These are phyloP conservation scores for Trichocladium uniseriatum DNA, from an alignment of 495 filamentous ascomycete genomes.

Conservation along the genomic window DNA sequence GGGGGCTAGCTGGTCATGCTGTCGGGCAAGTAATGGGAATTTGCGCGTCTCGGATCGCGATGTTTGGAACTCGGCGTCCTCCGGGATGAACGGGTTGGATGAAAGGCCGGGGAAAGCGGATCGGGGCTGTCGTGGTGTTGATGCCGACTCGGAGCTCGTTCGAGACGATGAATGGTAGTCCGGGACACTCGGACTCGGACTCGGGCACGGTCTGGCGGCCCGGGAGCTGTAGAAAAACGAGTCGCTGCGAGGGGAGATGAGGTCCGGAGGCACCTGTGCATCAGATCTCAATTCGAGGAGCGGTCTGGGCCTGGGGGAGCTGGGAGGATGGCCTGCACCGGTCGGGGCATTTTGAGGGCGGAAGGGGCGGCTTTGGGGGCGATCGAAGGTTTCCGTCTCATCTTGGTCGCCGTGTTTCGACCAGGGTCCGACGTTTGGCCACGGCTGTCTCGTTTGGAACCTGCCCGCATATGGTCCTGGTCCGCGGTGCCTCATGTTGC, in stretches of 20 bases:
- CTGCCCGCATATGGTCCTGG: slow-evolving; percentile 6
- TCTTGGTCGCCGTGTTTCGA: slow-evolving; percentile 21
- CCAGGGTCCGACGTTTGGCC: slow-evolving; percentile 22
- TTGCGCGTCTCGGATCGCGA: slow-evolving; percentile 10
- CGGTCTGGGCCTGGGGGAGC: slow-evolving; percentile 15
- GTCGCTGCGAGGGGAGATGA: slow-evolving; percentile 37
- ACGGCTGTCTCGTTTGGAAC: slow-evolving; percentile 14
- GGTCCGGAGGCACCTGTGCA: slow-evolving; percentile 15
- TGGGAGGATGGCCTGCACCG: slow-evolving; percentile 8
- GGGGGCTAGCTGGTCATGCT: slow-evolving; percentile 19
- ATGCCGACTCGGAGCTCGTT: slow-evolving; percentile 21
- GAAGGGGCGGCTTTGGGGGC: slow-evolving; percentile 15
- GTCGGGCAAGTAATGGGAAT: slow-evolving; percentile 18
- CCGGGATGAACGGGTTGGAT: slow-evolving; percentile 27
- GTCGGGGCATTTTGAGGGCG: slow-evolving; percentile 18
- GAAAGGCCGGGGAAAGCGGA: slow-evolving; percentile 27
- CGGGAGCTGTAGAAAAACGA: slow-evolving; percentile 25
- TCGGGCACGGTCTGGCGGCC: slow-evolving; percentile 7
- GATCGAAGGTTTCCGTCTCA: slow-evolving; percentile 17
- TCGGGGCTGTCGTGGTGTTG: slow-evolving; percentile 15
- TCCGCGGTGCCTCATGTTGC: slow-evolving; percentile 16
- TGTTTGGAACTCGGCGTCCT: slow-evolving; percentile 11
- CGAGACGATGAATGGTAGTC: slow-evolving; percentile 7
- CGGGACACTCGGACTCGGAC: slow-evolving; percentile 8
- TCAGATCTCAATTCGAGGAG: slow-evolving; percentile 11